Percentiles rank a stretch among this genome's conserved stretches.
phyloP scores from a whole-genome alignment of 768 basidiomycete species.

The Lactarius trivialis region DNA sequence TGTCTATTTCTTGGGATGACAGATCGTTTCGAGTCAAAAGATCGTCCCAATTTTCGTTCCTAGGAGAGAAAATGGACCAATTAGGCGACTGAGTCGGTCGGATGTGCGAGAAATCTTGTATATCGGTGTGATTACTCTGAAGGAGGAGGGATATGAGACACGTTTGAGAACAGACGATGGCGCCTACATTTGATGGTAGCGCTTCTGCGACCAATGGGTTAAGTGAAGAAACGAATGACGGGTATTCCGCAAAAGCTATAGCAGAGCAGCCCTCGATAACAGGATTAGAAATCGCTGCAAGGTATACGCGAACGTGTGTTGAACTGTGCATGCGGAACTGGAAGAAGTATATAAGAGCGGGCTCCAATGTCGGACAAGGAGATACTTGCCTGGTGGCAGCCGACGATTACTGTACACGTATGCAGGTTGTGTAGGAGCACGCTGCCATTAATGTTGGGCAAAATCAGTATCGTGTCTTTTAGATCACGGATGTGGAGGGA shows the following conservation, averaged over 20 bases:
- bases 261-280: slow-evolving; percentile 68
- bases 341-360: neutral
- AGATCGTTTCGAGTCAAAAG: neutral
- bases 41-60: slow-evolving; percentile 11
- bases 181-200: slow-evolving; percentile 1
- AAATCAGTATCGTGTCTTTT: slow-evolving; percentile 52
- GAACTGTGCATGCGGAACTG: slow-evolving; percentile 90
- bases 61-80: slow-evolving; percentile 36
- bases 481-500: slow-evolving; percentile 63
- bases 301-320: slow-evolving; percentile 52
- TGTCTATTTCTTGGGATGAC: neutral
- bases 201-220: neutral
- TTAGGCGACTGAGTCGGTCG: slow-evolving; percentile 70
- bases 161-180: neutral
- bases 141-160: slow-evolving; percentile 13
- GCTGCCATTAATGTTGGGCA: slow-evolving; percentile 64
- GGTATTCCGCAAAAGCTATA: slow-evolving; percentile 63
- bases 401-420: slow-evolving; percentile 58
- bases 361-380: neutral
- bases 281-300: slow-evolving; percentile 63
- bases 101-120: slow-evolving; percentile 87
- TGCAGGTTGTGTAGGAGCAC: slow-evolving; percentile 60
- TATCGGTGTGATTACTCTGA: slow-evolving; percentile 38
- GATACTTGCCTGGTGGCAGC: slow-evolving; percentile 69
- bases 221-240: slow-evolving; percentile 30